These are phyloP conservation scores for Fusarium nurragi DNA, from an alignment of 2,329 filamentous ascomycete genomes.

Conservation along the genomic window DNA sequence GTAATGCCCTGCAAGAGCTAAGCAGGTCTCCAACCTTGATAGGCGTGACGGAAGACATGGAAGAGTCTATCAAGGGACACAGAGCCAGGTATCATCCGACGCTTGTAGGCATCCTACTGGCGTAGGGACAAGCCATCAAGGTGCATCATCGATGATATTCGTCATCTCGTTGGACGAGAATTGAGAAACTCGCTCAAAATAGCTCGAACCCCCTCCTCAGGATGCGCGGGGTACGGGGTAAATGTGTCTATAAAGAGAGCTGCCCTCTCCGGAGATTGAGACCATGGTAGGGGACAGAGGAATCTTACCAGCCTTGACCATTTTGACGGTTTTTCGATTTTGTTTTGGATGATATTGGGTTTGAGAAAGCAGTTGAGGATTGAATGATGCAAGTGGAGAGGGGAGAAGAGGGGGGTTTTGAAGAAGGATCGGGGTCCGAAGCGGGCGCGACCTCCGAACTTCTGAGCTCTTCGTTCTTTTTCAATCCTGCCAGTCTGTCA, in stretches of 20 bases:
- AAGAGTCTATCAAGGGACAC: conserved; percentile 49
- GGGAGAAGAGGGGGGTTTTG: conserved; percentile 41
- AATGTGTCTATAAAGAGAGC: conserved; percentile 42
- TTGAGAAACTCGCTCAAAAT: conserved; percentile 70
- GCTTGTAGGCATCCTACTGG: conserved; percentile 4
- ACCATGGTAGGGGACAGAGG: conserved; percentile 1
- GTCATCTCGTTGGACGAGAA: conserved; percentile 49
- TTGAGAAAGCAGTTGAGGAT: conserved; percentile 32
- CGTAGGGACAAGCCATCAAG: conserved; percentile 53
- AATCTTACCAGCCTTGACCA: conserved; percentile 94
- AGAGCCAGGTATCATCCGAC: conserved; percentile 9
- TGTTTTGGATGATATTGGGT: conserved; percentile 18
- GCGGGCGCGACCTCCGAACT: conserved; percentile 25
- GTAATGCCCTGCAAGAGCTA: conserved; percentile 12
- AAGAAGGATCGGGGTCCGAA: conserved; percentile 40
- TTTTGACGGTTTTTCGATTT: conserved; percentile 69
- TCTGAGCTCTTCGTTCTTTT: conserved; percentile 20
- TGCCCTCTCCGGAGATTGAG: conserved; percentile 21
- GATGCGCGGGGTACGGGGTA: conserved; percentile 22
- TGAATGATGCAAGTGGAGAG: conserved; percentile 40
- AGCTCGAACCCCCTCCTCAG: conserved; percentile 53
- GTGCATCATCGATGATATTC: conserved; percentile 46
- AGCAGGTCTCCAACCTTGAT: conserved; percentile 1
- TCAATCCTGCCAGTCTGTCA: background rate
- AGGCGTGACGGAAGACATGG: conserved; percentile 1